Base-by-base conservation (phyloP, 2,329 filamentous ascomycete species). In the Dendrostoma leiphaemia region DNA sequence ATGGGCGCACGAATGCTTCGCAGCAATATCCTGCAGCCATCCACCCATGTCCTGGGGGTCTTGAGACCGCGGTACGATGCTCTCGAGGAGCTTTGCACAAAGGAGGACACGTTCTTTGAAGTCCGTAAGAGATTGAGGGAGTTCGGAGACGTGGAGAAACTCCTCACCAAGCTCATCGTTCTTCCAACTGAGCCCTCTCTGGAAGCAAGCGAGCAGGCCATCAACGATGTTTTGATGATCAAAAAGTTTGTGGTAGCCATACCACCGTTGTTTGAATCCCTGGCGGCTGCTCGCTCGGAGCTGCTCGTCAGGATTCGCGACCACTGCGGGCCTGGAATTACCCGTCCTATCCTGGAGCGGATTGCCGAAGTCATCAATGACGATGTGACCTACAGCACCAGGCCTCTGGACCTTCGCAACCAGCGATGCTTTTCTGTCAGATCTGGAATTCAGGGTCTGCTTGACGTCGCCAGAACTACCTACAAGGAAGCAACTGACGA, bases 401-500 rank as follows among this genome's bases (percentile, higher is more conserved):
- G 86, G 21, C 88, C 94, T 0, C 77, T 97, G 4, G 93, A 97
- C 58, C 76, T 96, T 53, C 83, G 92, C 13, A 96, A 97, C 58
- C 93, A 97, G 66, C 80, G 93, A 59, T 53, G 54, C 2, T 58
- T 48, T 17, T 52, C 56, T 5, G 48, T 58, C 21, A 51, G 90
- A 81, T 84, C 90, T 43, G 90, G 90, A 0, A 84, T 94, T 38
- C 91, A 90, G 62, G 90, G 90, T 2, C 81, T 97, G 53, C 81
- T 97, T 4, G 93, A 97, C 70, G 89, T 97, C 34, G 90, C 91
- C 31, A 83, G 92, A 5, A 88, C 91, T 63, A 91, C 90, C 0
- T 97, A 94, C 71, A 95, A 94, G 63, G 93, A 97, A 67, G 84
- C 88, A 2, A 94, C 86, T 5, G 82, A 88, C 46, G 90, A 96